A percentile compares a stretch with the other conserved stretches of the same genome.
These are phyloP conservation scores for Ceratocystis variospora DNA, from an alignment of 2,329 filamentous ascomycete species.

Conservation along the genomic window DNA sequence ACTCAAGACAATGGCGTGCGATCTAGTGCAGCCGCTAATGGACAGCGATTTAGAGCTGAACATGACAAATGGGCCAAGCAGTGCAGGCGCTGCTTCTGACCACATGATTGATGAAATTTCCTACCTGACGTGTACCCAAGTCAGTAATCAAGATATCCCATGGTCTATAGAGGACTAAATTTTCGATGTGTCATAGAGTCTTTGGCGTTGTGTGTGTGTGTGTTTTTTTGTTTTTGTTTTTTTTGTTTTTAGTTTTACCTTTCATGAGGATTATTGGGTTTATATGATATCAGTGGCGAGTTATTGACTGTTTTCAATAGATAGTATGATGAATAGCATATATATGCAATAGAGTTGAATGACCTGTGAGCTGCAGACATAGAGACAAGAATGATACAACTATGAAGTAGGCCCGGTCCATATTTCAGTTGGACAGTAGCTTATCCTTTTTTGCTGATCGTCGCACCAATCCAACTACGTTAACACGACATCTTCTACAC, in stretches of 20 bases:
- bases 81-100: constrained; percentile 24
- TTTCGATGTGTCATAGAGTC: no score
- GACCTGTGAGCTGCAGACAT: no score
- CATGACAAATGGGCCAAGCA: constrained; percentile 31
- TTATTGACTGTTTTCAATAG: not conserved
- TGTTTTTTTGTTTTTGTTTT: not conserved
- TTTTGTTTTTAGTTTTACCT: constrained; percentile 14
- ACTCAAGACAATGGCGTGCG: constrained; percentile 68
- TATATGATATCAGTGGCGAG: constrained; percentile 13
- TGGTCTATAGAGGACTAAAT: constrained; percentile 30
- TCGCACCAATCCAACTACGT: not conserved
- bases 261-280: constrained; percentile 16
- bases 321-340: not conserved
- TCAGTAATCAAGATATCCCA: constrained; percentile 37
- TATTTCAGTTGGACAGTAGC: not conserved
- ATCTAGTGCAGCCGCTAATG: constrained; percentile 75
- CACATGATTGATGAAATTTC: constrained; percentile 32
- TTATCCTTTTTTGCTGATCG: not conserved
- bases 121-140: constrained; percentile 39
- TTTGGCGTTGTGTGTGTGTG: not conserved
- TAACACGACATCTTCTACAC: not conserved
- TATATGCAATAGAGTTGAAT: no score
- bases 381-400: no score
- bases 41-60: constrained; percentile 74
- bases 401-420: not conserved